Percentiles rank a stretch among this genome's conserved stretches.
Conservation (phyloP, 768 basidiomycete genomes). For the Lactifluus hygrophoroides region DNA sequence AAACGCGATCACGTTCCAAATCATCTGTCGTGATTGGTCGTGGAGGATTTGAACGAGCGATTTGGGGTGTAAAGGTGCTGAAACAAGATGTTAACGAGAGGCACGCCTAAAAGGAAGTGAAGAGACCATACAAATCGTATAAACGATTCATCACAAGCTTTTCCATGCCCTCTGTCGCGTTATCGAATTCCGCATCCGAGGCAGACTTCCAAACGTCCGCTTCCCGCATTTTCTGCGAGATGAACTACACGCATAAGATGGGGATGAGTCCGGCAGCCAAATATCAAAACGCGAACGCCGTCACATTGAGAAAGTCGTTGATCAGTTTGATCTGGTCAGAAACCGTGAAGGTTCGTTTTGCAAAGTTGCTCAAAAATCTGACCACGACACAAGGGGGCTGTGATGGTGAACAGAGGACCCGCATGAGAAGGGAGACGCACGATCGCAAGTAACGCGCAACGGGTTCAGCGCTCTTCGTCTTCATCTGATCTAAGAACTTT, state of each 20-base stretch:
- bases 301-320: constrained; percentile 82
- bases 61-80: constrained; percentile 90
- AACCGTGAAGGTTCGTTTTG: constrained; percentile 85
- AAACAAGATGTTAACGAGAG: neutral
- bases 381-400: neutral
- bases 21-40: constrained; percentile 88
- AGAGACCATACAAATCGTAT: constrained; percentile 78
- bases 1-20: constrained; percentile 88
- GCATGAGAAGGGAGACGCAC: constrained; percentile 53
- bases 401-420: no score
- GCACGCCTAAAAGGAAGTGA: neutral
- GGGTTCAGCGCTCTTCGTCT: constrained; percentile 77
- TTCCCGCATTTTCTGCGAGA: constrained; percentile 77
- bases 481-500: constrained; percentile 92
- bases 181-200: constrained; percentile 82
- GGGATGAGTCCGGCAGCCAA: constrained; percentile 1
- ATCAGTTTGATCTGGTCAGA: constrained; percentile 93
- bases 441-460: constrained; percentile 93
- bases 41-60: constrained; percentile 54
- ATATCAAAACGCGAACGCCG: constrained; percentile 22
- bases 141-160: constrained; percentile 98
- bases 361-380: constrained; percentile 90
- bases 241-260: constrained; percentile 52
- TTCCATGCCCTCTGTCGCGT: constrained; percentile 98
- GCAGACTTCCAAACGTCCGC: constrained; percentile 76